These are phyloP conservation scores for Penstemon newberryi DNA, from an alignment of 257 asterid species.

Conservation along the genomic window DNA sequence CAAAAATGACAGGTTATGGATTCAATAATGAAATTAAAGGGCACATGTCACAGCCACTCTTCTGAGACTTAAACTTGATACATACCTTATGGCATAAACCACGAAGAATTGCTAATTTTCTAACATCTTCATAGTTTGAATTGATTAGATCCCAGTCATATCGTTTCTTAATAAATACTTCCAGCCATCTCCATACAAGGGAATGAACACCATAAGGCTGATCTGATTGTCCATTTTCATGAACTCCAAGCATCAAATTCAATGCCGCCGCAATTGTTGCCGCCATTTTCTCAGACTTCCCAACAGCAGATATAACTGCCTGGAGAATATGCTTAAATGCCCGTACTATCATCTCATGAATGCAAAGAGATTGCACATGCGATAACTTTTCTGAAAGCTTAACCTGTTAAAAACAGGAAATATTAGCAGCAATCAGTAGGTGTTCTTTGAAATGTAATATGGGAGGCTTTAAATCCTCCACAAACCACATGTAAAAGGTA, in stretches of 20 bases:
- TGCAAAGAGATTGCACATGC: constrained; percentile 95
- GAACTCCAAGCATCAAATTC: constrained; percentile 92
- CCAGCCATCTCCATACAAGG: constrained; percentile 90
- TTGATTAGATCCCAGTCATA: constrained; percentile 74
- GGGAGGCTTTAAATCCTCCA: constrained; percentile 16
- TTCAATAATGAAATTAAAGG: constrained; percentile 20
- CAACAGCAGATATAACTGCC: constrained; percentile 81
- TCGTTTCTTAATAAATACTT: constrained; percentile 78
- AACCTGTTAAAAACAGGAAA: constrained; percentile 58
- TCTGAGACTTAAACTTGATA: constrained; percentile 21
- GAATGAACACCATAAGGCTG: constrained; percentile 58
- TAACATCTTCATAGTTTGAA: constrained; percentile 68
- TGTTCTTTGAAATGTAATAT: constrained; percentile 17
- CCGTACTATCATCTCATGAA: constrained; percentile 94
- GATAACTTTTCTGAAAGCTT: constrained; percentile 93
- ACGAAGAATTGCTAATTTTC: constrained; percentile 87
- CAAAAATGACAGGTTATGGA: constrained; percentile 7
- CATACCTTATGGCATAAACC: constrained; percentile 93
- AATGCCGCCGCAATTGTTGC: constrained; percentile 73
- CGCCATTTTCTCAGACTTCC: constrained; percentile 67
- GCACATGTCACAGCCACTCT: constrained; percentile 16
- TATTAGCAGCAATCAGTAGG: constrained; percentile 27
- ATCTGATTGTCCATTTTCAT: constrained; percentile 50
- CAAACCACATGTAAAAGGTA: constrained; percentile 3
- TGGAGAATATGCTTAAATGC: constrained; percentile 92